phyloP scores from a whole-genome alignment of 1,139 yeast genomes.

The Maudiozyma humilis region DNA sequence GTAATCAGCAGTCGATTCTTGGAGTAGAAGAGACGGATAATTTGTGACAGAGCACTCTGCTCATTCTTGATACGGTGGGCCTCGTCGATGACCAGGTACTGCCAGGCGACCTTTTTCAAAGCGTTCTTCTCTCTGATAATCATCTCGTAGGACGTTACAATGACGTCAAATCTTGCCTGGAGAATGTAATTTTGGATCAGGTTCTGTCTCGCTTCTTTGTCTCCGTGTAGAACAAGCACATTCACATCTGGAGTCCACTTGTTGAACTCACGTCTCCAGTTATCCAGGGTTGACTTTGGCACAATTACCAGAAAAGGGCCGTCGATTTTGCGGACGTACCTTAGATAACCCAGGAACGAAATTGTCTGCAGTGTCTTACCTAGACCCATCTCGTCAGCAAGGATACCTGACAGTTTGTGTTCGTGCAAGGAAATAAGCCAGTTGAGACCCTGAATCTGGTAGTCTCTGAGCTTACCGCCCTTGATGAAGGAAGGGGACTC shows the following conservation, averaged over 20 bases:
- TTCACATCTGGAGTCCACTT: conserved; percentile 75
- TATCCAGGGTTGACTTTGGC: conserved; percentile 73
- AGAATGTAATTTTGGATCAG: conserved; percentile 45
- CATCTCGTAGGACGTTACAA: conserved; percentile 68
- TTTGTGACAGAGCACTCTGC: conserved; percentile 65
- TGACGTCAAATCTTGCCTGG: conserved; percentile 61
- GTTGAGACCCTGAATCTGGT: conserved; percentile 87
- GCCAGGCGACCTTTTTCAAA: conserved; percentile 60
- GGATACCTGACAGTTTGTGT: conserved; percentile 78
- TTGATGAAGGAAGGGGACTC: conserved; percentile 59
- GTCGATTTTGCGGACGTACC: conserved; percentile 49
- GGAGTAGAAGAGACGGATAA: conserved; percentile 64
- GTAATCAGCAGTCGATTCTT: conserved; percentile 63
- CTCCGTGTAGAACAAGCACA: conserved; percentile 63
- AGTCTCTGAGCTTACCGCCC: conserved; percentile 56
- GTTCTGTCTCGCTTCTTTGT: conserved; percentile 53
- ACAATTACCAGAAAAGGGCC: conserved; percentile 73
- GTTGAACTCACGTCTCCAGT: conserved; percentile 71
- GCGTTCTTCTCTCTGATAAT: conserved; percentile 65
- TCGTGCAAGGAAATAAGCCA: conserved; percentile 83
- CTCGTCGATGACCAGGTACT: conserved; percentile 69
- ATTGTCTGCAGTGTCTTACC: conserved; percentile 95
- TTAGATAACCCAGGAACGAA: conserved; percentile 65
- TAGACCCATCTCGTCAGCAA: conserved; percentile 98
- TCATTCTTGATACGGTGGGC: conserved; percentile 79